A percentile compares a stretch with the other conserved stretches of the same genome.
Conservation (phyloP, 2,329 filamentous ascomycete genomes). For the Fusarium xylarioides region DNA sequence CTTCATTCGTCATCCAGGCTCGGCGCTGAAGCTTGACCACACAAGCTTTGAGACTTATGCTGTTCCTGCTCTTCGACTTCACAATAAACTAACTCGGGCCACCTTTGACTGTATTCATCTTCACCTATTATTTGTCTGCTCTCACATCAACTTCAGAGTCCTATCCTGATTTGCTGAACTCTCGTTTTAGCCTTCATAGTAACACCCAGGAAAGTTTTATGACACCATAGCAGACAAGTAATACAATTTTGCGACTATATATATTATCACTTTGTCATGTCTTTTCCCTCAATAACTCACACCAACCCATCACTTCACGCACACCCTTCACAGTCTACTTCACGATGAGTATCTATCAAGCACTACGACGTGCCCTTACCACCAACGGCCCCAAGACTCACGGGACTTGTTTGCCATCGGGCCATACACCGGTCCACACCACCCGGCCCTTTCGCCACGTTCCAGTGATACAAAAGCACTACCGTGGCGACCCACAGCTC, state of each 20-base stretch:
- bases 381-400: not conserved
- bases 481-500: too few species aligned
- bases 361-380: not conserved
- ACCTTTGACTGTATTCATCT: rapidly evolving
- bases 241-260: not conserved
- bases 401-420: rapidly evolving
- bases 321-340: not conserved
- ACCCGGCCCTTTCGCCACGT: not conserved
- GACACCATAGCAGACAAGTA: not conserved
- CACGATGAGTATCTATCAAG: not conserved
- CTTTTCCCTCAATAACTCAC: too few species aligned
- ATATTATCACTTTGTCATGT: rapidly evolving
- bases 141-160: not conserved
- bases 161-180: rapidly evolving
- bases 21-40: not conserved
- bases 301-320: too few species aligned
- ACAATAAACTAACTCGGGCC: not conserved
- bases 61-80: not conserved
- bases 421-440: not conserved
- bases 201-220: not conserved
- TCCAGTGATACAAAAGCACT: not conserved
- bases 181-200: not conserved
- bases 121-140: not conserved
- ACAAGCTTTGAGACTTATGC: not conserved
- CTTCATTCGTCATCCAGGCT: not conserved